Base-by-base conservation (phyloP, 176 grass and related monocot species). In the Zea luxurians region DNA sequence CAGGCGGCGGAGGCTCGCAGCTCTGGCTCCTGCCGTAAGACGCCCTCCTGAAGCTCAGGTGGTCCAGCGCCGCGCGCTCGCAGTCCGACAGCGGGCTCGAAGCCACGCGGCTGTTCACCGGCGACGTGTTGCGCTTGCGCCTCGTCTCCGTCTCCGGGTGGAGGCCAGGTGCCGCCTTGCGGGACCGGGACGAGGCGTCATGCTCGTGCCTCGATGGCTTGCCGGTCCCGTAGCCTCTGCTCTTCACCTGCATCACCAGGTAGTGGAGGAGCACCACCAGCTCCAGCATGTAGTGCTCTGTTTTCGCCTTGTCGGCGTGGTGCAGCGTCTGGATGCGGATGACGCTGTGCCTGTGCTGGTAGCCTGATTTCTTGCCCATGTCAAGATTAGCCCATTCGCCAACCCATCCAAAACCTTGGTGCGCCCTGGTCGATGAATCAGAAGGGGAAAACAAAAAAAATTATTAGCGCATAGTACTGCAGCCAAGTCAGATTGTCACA, bases 371-470 rank as follows among this genome's bases (percentile, higher is more conserved):
- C 75, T 95, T 85, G 86, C 84, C 72, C 64, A 92, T 88, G 9
- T 98, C 92, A 13, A 95, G 54, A 70, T 89, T 98, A 48, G 96
- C 96, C 96, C 96, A 98, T 62, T 98, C 96, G 15, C 96, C 96
- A 4, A 98, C 96, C 92, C 96, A 95, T 81, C 92, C 96, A 75
- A 98, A 98, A 16, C 96, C 92, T 92, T 98, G 96, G 82, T 98
- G 96, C 20, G 90, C 85, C 83, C 96, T 98, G 89, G 55, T 82
- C 44, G n/a, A 83, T 71, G 60, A 55, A 81, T 13, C 44, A 74
- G 70, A 67, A 80, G 2, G 2, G 27, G 27, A 27, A 27, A 27
- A 27, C 27, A 27, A 80, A 2, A 8, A 47, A 16, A 74, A 8
- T 46, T 35, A 17, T 66, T 41, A 63, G 35, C 15, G 17, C 43